Percentiles rank a stretch among this genome's conserved stretches.
Evolutionary conservation across 2,329 filamentous ascomycete genomes (phyloP).

Genomic region (Claviceps africana): DNA sequence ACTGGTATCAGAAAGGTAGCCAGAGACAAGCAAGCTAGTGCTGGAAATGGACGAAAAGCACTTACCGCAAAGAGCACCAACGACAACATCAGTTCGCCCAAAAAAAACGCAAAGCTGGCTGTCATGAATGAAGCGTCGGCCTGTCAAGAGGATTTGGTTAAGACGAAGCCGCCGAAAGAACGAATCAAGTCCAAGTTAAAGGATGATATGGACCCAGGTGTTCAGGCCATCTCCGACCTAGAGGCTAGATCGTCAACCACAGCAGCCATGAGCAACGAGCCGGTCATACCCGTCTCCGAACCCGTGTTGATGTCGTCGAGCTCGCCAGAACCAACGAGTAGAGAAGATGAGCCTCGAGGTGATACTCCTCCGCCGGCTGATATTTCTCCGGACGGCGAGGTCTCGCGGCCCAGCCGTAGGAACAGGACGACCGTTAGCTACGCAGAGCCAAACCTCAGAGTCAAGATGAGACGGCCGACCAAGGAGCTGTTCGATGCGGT

Average conservation of each 20-base stretch:
- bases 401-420: conserved; percentile 51
- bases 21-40: conserved; percentile 17
- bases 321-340: conserved; percentile 32
- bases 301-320: conserved; percentile 30
- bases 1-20: conserved; percentile 27
- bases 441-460: conserved; percentile 65
- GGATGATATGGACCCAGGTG: conserved; percentile 9
- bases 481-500: conserved; percentile 67
- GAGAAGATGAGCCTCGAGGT: conserved; percentile 20
- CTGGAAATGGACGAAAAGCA: conserved; percentile 28
- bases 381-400: conserved; percentile 40
- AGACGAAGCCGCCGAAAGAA: conserved; percentile 14
- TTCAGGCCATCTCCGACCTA: conserved; percentile 10
- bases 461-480: conserved; percentile 72
- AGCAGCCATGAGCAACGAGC: conserved; percentile 8
- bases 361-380: conserved; percentile 49
- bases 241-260: conserved; percentile 9
- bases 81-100: conserved; percentile 43
- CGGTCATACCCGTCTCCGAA: conserved; percentile 21
- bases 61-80: conserved; percentile 46
- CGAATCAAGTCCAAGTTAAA: conserved; percentile 16
- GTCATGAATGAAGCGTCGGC: conserved; percentile 23
- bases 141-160: conserved; percentile 24
- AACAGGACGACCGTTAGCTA: conserved; percentile 60
- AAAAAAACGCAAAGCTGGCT: conserved; percentile 28